Conservation (phyloP, 768 basidiomycete species). For the Phlebiopsis flavidoalba region DNA sequence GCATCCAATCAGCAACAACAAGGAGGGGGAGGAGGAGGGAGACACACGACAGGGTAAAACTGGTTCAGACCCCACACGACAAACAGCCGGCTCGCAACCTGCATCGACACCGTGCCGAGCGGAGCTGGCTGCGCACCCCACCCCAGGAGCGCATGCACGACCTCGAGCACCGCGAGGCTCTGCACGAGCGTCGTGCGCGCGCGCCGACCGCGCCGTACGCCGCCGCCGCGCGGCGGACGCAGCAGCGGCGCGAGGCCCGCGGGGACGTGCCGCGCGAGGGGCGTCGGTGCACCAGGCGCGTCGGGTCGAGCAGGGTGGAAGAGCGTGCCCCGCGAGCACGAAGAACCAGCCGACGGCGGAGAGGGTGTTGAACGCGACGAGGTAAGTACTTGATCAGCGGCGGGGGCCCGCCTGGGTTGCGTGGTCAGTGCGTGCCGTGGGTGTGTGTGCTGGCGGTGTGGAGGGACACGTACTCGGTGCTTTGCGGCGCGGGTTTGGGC, state of each 20-base stretch:
- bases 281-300: slow-evolving; percentile 1
- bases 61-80: slow-evolving; percentile 82
- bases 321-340: slow-evolving; percentile 55
- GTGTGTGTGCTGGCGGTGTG: background rate
- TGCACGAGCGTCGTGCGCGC: slow-evolving; percentile 67
- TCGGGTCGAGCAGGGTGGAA: slow-evolving; percentile 34
- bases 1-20: slow-evolving; percentile 7
- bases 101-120: slow-evolving; percentile 65
- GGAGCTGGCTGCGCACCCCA: slow-evolving; percentile 70
- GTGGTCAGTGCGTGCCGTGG: background rate
- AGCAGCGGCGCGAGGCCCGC: slow-evolving; percentile 34
- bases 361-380: slow-evolving; percentile 71
- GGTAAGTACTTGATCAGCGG: slow-evolving; percentile 46
- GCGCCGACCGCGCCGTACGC: slow-evolving; percentile 59
- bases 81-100: slow-evolving; percentile 78
- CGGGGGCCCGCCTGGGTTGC: slow-evolving; percentile 13
- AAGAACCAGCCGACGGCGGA: slow-evolving; percentile 74
- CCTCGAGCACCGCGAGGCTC: slow-evolving; percentile 77
- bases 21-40: background rate
- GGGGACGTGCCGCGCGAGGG: slow-evolving; percentile 25
- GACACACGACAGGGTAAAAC: slow-evolving; percentile 54
- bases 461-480: slow-evolving; percentile 1
- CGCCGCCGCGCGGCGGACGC: slow-evolving; percentile 51
- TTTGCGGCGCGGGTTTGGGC: background rate
- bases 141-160: slow-evolving; percentile 73